A percentile compares a stretch with the other conserved stretches of the same genome.
phyloP scores from a whole-genome alignment of 73 alveolate species.

The Halteria grandinella region DNA sequence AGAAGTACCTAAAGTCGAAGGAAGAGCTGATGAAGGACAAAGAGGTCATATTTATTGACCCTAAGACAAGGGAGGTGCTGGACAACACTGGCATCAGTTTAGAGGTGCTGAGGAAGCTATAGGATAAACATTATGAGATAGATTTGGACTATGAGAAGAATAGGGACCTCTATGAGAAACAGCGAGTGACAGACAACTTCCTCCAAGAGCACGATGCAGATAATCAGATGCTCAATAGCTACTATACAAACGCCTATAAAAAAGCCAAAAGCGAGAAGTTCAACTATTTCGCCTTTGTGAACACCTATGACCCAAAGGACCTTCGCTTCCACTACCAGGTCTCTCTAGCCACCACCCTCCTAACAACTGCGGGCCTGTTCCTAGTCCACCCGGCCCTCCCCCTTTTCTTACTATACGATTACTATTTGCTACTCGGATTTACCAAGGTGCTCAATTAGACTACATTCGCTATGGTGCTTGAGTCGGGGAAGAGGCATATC shows the following conservation, averaged over 20 bases:
- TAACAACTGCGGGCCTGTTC: conserved; percentile 29
- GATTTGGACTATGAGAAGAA: conserved; percentile 60
- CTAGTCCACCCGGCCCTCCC: conserved; percentile 51
- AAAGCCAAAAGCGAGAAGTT: conserved; percentile 45
- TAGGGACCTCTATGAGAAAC: conserved; percentile 66
- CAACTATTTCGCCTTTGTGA: not conserved
- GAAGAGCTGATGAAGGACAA: conserved; percentile 5
- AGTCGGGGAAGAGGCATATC: conserved; percentile 17
- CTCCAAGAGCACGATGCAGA: conserved; percentile 62
- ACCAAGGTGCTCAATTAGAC: conserved; percentile 22
- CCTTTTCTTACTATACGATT: conserved; percentile 33
- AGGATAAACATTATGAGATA: conserved; percentile 60
- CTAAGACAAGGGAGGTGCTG: not conserved
- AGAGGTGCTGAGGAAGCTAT: conserved; percentile 22
- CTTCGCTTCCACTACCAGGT: conserved; percentile 10
- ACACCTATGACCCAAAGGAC: not conserved
- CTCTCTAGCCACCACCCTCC: not conserved
- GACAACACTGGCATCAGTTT: conserved; percentile 35
- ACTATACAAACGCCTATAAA: conserved; percentile 29
- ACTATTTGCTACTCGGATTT: conserved; percentile 7
- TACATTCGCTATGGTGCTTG: not conserved
- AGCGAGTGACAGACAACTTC: conserved; percentile 59
- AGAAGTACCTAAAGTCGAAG: conserved; percentile 1
- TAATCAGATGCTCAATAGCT: conserved; percentile 34
- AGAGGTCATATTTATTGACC: not conserved